Conservation (phyloP, 208 protist genomes). For the Jaenimonas drosophilae region DNA sequence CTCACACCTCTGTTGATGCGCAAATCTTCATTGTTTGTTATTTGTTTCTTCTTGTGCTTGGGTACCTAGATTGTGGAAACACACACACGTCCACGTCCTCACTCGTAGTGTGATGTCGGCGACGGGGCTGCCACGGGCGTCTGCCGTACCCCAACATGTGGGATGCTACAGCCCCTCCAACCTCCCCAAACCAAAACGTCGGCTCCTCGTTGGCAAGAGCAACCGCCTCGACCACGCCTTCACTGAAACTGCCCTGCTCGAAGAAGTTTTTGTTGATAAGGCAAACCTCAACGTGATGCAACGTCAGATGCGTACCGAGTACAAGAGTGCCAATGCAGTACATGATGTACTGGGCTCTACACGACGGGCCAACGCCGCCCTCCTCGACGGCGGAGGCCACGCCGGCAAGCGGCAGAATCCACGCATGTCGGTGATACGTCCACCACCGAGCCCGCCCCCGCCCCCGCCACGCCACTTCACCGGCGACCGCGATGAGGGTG, state of each 20-base stretch:
- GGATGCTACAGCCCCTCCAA: background rate
- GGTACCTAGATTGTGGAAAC: no score
- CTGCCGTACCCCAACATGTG: no score
- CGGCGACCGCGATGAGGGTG: background rate
- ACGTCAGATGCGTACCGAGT: background rate
- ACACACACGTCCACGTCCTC: no score
- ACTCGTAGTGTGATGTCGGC: no score
- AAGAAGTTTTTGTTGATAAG: background rate
- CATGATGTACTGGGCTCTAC: background rate
- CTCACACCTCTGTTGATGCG: no score
- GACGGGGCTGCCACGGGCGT: no score
- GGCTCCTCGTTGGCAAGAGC: background rate
- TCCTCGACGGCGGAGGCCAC: background rate
- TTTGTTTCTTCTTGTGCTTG: background rate
- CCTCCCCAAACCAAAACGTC: background rate
- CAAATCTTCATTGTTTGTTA: background rate
- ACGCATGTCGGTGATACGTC: background rate
- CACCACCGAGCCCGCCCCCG: constrained; percentile 1
- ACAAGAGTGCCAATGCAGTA: background rate
- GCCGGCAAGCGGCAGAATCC: background rate
- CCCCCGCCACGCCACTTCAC: background rate
- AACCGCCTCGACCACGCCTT: background rate
- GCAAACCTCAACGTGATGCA: background rate
- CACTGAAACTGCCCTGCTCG: background rate
- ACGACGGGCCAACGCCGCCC: background rate